phyloP scores from a whole-genome alignment of 495 filamentous ascomycete species.

The Hyaloscypha finlandica region DNA sequence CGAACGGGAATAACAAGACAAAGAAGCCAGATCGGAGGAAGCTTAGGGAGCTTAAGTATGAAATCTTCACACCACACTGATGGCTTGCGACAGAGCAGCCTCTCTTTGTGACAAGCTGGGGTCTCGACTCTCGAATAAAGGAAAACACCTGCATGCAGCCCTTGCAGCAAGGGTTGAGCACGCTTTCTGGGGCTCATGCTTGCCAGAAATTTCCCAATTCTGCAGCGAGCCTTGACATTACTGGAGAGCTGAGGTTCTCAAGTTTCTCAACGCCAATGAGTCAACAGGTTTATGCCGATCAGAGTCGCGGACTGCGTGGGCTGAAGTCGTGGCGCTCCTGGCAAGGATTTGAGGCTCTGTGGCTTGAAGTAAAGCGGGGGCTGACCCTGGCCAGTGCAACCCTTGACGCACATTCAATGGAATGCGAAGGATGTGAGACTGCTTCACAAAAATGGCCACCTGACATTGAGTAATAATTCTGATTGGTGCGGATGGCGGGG shows the following conservation, averaged over 20 bases:
- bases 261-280: neutral
- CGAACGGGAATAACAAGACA: neutral
- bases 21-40: neutral
- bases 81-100: neutral
- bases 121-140: neutral
- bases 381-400: neutral
- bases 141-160: neutral
- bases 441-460: neutral
- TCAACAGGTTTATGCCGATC: neutral
- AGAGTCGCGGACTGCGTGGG: neutral
- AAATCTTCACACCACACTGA: neutral
- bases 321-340: constrained; percentile 3
- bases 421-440: neutral
- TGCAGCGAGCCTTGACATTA: neutral
- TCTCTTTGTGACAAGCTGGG: neutral
- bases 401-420: neutral
- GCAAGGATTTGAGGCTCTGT: neutral
- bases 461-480: neutral
- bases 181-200: neutral
- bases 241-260: neutral
- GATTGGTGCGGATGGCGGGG: neutral
- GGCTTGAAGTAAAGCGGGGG: neutral
- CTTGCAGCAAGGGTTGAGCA: neutral
- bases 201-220: neutral
- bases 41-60: neutral